Conservation (phyloP, 2,329 filamentous ascomycete species). For the Clarireedia monteithiana region DNA sequence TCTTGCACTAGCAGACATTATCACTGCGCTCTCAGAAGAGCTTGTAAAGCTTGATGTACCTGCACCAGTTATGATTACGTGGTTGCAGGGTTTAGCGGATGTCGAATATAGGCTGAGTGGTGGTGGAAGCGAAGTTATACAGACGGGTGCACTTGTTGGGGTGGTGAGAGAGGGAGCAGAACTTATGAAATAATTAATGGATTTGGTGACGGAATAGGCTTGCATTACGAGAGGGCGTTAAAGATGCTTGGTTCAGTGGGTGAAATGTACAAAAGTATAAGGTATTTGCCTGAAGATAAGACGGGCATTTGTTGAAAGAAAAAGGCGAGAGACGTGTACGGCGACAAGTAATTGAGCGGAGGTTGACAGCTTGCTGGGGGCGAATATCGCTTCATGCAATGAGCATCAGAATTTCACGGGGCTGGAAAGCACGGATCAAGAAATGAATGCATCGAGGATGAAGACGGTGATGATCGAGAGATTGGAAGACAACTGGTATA, state of each 20-base stretch:
- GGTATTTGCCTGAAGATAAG: too few species aligned
- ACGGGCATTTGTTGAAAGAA: too few species aligned
- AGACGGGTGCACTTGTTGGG: constrained; percentile 88
- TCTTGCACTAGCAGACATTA: constrained; percentile 85
- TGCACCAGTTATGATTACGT: constrained; percentile 78
- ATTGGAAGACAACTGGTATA: too few species aligned
- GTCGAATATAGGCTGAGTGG: constrained; percentile 87
- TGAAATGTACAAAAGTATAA: neutral
- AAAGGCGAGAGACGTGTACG: too few species aligned
- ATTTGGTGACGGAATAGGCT: neutral
- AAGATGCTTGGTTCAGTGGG: neutral
- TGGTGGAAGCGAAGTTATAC: constrained; percentile 77
- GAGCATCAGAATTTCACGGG: too few species aligned
- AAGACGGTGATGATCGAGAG: too few species aligned
- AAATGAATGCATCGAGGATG: too few species aligned
- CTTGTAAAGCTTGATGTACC: constrained; percentile 76
- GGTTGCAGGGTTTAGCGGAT: constrained; percentile 85
- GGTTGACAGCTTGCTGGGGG: too few species aligned
- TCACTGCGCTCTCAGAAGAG: constrained; percentile 79
- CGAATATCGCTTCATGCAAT: too few species aligned
- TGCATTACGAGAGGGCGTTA: neutral
- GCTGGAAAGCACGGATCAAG: too few species aligned
- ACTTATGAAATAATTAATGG: constrained; percentile 42
- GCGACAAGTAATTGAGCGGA: too few species aligned
- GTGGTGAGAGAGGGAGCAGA: constrained; percentile 83